Evolutionary conservation across 352 stramenopile species (phyloP).

Genomic region (Globisporangium spinosum): DNA sequence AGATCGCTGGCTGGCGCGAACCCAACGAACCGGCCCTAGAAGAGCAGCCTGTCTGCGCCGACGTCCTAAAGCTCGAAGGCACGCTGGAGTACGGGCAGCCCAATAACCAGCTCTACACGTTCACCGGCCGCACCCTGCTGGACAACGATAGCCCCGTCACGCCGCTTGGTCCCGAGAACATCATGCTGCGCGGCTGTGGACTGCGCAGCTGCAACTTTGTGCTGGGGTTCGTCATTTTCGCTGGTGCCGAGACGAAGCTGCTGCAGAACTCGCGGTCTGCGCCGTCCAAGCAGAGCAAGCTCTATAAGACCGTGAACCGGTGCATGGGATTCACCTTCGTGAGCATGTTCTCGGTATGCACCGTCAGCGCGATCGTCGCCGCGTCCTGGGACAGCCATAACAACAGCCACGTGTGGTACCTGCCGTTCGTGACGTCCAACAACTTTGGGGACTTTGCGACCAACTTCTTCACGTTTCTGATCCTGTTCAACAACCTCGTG

Average conservation of each 20-base stretch:
- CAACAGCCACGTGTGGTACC: conserved; percentile 41
- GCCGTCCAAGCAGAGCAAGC: conserved; percentile 69
- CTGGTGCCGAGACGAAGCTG: conserved; percentile 86
- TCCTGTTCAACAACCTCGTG: conserved; percentile 96
- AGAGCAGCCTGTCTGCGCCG: conserved; percentile 16
- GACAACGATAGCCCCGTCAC: conserved; percentile 29
- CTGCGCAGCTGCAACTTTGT: conserved; percentile 52
- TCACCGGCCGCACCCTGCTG: conserved; percentile 45
- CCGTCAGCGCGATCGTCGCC: conserved; percentile 60
- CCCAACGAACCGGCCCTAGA: conserved; percentile 46
- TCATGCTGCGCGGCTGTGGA: conserved; percentile 83
- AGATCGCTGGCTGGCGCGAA: conserved; percentile 48
- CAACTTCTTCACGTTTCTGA: conserved; percentile 92
- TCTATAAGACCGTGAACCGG: conserved; percentile 64
- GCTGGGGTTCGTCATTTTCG: conserved; percentile 87
- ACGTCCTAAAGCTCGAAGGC: conserved; percentile 30
- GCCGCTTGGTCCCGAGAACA: conserved; percentile 58
- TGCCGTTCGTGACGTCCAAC: conserved; percentile 28
- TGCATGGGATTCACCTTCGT: conserved; percentile 70
- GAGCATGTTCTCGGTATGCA: conserved; percentile 50
- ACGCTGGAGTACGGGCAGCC: conserved; percentile 66
- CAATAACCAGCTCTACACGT: conserved; percentile 79
- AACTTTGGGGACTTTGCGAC: conserved; percentile 47
- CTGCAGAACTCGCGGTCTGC: conserved; percentile 68
- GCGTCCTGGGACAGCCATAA: conserved; percentile 40